Conservation (phyloP, 2,329 filamentous ascomycete species). For the Aspergillus transmontanensis region DNA sequence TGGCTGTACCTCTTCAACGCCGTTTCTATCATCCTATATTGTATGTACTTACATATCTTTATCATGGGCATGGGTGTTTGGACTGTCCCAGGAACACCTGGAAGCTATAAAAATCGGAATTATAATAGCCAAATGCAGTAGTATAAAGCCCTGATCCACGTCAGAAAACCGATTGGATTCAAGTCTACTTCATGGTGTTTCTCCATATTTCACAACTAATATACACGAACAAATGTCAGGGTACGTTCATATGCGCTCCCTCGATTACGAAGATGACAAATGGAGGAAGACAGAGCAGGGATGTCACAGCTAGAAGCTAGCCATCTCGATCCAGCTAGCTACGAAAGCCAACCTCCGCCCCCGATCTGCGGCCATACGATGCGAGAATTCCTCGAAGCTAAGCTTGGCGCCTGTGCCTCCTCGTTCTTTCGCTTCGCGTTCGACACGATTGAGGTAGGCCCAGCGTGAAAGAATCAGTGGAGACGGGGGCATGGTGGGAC, state of each 20-base stretch:
- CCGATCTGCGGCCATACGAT: constrained; percentile 69
- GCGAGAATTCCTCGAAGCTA: constrained; percentile 77
- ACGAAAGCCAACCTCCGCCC: constrained; percentile 75
- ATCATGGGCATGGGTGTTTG: not conserved
- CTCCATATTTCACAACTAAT: not conserved
- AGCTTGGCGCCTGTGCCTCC: constrained; percentile 77
- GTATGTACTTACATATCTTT: not conserved
- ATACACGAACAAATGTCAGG: not conserved
- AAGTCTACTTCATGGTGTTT: not conserved
- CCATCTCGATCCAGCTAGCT: constrained; percentile 85
- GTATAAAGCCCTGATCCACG: too few species aligned
- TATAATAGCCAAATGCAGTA: not conserved
- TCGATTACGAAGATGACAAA: not conserved
- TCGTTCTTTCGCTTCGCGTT: constrained; percentile 67
- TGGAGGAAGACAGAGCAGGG: not conserved
- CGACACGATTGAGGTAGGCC: constrained; percentile 61
- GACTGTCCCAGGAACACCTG: not conserved
- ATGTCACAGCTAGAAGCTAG: constrained; percentile 53
- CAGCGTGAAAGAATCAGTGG: constrained; percentile 48
- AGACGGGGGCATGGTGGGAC: constrained; percentile 21
- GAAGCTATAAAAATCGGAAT: not conserved
- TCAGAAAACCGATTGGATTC: not conserved
- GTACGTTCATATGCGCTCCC: not conserved
- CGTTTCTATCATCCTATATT: not conserved
- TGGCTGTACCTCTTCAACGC: not conserved